Evolutionary conservation across 495 filamentous ascomycete genomes (phyloP).

Genomic region (Aspergillus hancockii): DNA sequence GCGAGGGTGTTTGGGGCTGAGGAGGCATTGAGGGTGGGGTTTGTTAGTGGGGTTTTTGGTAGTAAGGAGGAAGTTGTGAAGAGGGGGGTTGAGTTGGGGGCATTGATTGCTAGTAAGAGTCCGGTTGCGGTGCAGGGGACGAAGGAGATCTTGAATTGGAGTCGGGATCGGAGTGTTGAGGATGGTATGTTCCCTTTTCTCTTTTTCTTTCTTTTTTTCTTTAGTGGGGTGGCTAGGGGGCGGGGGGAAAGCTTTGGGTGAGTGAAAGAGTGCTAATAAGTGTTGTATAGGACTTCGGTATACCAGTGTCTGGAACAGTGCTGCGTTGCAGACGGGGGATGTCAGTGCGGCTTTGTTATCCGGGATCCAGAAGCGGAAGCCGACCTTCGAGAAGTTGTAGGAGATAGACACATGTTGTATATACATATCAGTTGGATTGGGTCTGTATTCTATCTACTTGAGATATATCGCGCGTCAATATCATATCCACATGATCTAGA

Average conservation of each 20-base stretch:
- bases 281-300: conserved; percentile 66
- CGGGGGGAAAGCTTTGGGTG: background rate
- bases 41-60: conserved; percentile 77
- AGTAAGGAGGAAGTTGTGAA: conserved; percentile 61
- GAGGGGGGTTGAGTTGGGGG: conserved; percentile 66
- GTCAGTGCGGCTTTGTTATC: conserved; percentile 70
- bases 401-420: conserved; percentile 1
- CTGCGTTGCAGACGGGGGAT: conserved; percentile 80
- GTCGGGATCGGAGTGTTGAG: conserved; percentile 71
- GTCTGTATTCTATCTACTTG: background rate
- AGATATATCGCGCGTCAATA: background rate
- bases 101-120: conserved; percentile 74
- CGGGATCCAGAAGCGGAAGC: conserved; percentile 75
- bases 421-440: background rate
- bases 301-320: conserved; percentile 83
- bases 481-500: no score
- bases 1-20: conserved; percentile 74
- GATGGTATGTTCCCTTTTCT: conserved; percentile 59
- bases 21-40: conserved; percentile 80
- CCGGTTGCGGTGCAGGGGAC: conserved; percentile 91
- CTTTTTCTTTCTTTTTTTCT: background rate
- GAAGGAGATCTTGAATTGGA: conserved; percentile 89
- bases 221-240: background rate
- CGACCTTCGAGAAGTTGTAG: conserved; percentile 85
- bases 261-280: conserved; percentile 5